Base-by-base conservation (phyloP, 495 filamentous ascomycete species). In the Penicillium samsonianum region DNA sequence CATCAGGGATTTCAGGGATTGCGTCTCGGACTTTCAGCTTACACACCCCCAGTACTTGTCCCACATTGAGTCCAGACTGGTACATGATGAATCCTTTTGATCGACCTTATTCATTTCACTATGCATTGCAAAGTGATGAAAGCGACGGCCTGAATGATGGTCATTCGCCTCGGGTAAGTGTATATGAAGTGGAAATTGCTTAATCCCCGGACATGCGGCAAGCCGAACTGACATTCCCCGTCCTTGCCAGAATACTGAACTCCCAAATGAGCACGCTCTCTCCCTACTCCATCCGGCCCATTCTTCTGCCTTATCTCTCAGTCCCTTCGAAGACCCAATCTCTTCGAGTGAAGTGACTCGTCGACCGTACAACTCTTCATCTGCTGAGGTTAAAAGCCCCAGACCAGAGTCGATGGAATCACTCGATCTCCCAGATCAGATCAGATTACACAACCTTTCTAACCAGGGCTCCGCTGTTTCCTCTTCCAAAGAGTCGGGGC, bases 371-470 rank as follows among this genome's bases (percentile, higher is more conserved):
- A 38, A 12, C 7, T 42, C 22, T 28, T 38, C 31, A 17, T 37
- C 22, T 26, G 8, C 22, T 16, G 20, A 11, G 22, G 7, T 4
- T 2, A 20, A 38, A 19, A 30, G 20, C 53, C 53, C 43, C 6
- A 44, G 2, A 5, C 22, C n/a, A 20, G 53, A 47, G 14, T 30
- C 30, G 3, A 55, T 47, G 43, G 41, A 47, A 7, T 28, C 31
- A 9, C 42, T 47, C 19, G 53, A 55, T 5, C 26, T 46, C 19
- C 31, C 53, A 4, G 53, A 55, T 22, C 53, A 55, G 12, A 46
- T 55, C n/a, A 55, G 33, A 47, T 33, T 47, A 38, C 53, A 55
- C 14, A 30, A 55, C 19, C 22, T 55, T 6, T 55, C 43, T 4
- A 38, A 55, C 31, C 31, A 38, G 20, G 53, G 53, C 43, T 55